Conservation (phyloP, 169 alveolate species). For the Eimeria praecox region DNA sequence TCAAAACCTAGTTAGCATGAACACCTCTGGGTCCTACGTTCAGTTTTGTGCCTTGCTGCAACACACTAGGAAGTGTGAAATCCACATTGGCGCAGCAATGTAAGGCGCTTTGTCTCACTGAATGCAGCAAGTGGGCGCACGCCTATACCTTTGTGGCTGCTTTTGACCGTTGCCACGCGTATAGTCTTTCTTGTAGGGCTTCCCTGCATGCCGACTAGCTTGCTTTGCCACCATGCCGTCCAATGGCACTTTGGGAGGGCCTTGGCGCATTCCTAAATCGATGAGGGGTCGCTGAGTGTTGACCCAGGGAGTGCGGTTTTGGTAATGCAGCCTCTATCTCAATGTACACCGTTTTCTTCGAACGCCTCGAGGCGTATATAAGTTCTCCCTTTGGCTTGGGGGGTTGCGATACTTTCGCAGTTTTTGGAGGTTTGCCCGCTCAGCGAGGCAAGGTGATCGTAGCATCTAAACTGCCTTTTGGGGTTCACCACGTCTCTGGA, state of each 20-base stretch:
- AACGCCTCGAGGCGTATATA: background rate
- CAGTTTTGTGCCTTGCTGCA: background rate
- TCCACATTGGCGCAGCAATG: background rate
- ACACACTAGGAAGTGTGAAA: background rate
- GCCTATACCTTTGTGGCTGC: background rate
- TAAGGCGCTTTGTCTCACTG: background rate
- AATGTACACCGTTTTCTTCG: background rate
- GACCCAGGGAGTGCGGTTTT: background rate
- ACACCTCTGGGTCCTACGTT: background rate
- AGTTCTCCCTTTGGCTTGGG: too few relatives aligned
- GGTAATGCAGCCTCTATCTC: background rate
- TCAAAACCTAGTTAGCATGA: background rate
- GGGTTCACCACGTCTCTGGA: background rate
- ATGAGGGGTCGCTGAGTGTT: background rate
- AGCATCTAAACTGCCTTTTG: background rate
- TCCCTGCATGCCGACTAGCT: background rate
- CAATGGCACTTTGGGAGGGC: background rate
- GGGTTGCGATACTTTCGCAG: too few relatives aligned
- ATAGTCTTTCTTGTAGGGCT: background rate
- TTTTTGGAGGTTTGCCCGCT: background rate
- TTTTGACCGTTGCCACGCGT: background rate
- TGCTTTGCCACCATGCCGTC: background rate
- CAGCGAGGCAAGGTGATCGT: background rate
- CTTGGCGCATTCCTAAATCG: background rate
- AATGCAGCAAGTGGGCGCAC: background rate